Evolutionary conservation across 176 grass and related monocot genomes (phyloP), one percentile per base, ranked within the genome.

Genomic region (Oryza australiensis): DNA sequence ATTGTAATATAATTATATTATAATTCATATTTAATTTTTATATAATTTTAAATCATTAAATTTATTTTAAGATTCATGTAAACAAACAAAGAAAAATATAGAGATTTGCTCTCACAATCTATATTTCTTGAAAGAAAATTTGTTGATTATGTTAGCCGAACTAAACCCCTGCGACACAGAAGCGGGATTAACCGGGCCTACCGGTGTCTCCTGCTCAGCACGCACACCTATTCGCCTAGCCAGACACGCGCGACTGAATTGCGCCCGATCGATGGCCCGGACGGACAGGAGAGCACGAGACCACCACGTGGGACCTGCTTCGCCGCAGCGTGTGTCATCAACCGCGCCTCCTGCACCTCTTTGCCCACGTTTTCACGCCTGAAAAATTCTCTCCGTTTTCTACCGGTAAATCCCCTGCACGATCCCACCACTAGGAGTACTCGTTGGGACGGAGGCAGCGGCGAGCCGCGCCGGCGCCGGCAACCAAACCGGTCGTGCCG

Each of bases 211-310:
- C 27, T 45, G 12, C 23, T 72, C 16, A 59, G 66, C 24, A 18
- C n/a, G 42, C 76, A 41, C 2, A 26, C 51, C 51, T 53, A 24
- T 83, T 30, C 12, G 3, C 51, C 72, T 63, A 87, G 20, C 40
- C 8, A 32, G 7, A 26, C 86, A 88, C 46, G 86, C 81, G 81
- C 35, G 49, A 88, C 62, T 68, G n/a, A 33, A 73, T 64, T 12
- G 69, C 86, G 14, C 6, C 68, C 40, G 9, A 49, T 22, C n/a
- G 16, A 24, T 23, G 8, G 55, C 23, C 55, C 3, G 22, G 7
- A 22, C 2, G 22, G 22, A 24, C 12, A 23, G 38, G 70, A 48
- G 42, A 48, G 68, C 76, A 79, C 41, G 57, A 73, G 84, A 53
- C 59, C 76, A 23, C 68, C 84, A 37, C 43, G 42, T 57, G 60